These are phyloP conservation scores for Lachnellula arida DNA, from an alignment of 2,329 filamentous ascomycete species.

Conservation along the genomic window DNA sequence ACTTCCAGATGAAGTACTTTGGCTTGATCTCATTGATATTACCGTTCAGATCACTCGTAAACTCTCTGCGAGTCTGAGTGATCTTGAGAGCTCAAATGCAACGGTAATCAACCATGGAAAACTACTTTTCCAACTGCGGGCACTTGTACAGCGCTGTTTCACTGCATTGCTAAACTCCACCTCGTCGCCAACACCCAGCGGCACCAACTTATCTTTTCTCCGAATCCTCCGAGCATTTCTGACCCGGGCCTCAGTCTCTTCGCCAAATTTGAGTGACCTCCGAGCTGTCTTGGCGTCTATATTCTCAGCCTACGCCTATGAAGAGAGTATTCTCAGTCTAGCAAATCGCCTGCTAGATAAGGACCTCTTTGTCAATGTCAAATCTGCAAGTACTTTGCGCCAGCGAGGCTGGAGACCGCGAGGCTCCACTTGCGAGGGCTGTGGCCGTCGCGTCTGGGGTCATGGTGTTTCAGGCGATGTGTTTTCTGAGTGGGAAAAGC, in stretches of 20 bases:
- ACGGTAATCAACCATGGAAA: constrained; percentile 49
- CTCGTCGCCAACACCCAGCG: constrained; percentile 39
- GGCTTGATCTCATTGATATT: constrained; percentile 57
- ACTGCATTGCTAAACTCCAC: constrained; percentile 78
- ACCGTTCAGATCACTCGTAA: constrained; percentile 60
- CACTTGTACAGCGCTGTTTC: constrained; percentile 84
- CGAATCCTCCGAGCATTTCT: constrained; percentile 87
- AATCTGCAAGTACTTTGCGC: constrained; percentile 66
- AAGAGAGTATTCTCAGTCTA: constrained; percentile 80
- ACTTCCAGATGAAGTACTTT: constrained; percentile 50
- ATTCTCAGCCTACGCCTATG: constrained; percentile 92
- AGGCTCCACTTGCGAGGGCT: constrained; percentile 83
- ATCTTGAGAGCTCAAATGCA: constrained; percentile 25
- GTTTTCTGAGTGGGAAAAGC: constrained; percentile 77
- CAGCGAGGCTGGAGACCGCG: constrained; percentile 86
- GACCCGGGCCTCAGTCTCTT: constrained; percentile 71
- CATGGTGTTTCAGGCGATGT: constrained; percentile 73
- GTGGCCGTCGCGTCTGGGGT: constrained; percentile 79
- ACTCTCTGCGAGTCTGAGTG: constrained; percentile 52
- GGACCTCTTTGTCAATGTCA: constrained; percentile 80
- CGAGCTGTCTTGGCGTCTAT: constrained; percentile 81
- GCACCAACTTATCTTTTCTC: constrained; percentile 70
- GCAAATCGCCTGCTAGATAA: constrained; percentile 84
- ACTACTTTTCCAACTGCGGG: constrained; percentile 64
- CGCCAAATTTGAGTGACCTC: constrained; percentile 82